A percentile compares a stretch with the other conserved stretches of the same genome.
phyloP scores from a whole-genome alignment of 805 yeast genomes.

The Saccharomyces paradoxus region DNA sequence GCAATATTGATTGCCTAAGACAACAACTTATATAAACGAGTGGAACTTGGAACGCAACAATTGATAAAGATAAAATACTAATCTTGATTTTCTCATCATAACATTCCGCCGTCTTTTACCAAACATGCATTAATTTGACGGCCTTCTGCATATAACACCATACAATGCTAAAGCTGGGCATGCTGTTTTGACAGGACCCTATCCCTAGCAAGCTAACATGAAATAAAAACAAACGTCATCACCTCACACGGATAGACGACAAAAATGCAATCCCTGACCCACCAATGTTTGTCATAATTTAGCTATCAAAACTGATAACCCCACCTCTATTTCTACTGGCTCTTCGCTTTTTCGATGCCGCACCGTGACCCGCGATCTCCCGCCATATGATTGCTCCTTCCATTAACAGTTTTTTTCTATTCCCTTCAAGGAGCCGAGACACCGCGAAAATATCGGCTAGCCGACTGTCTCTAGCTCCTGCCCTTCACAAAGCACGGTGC shows the following conservation, averaged over 20 bases:
- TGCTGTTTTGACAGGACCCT: too few relatives aligned
- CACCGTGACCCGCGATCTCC: background rate
- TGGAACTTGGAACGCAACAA: too few relatives aligned
- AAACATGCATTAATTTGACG: too few relatives aligned
- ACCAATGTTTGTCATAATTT: background rate
- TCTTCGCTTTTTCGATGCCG: background rate
- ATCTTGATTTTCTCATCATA: too few relatives aligned
- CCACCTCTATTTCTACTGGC: background rate
- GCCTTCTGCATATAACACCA: too few relatives aligned
- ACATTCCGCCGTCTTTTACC: too few relatives aligned
- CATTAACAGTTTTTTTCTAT: background rate
- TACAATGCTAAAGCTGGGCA: too few relatives aligned
- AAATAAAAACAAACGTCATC: background rate
- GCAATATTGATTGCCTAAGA: too few relatives aligned
- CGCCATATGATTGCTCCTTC: background rate
- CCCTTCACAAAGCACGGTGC: background rate
- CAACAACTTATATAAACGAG: too few relatives aligned
- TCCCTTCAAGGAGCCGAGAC: background rate
- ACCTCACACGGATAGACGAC: background rate
- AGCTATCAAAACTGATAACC: background rate
- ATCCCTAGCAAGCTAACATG: too few relatives aligned
- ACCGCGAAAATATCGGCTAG: background rate
- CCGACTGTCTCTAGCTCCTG: background rate
- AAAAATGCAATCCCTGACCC: background rate
- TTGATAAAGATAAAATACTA: too few relatives aligned